These are phyloP conservation scores for Saccharomyces hybrid DNA, from an alignment of 1,139 yeast genomes.

Conservation along the genomic window DNA sequence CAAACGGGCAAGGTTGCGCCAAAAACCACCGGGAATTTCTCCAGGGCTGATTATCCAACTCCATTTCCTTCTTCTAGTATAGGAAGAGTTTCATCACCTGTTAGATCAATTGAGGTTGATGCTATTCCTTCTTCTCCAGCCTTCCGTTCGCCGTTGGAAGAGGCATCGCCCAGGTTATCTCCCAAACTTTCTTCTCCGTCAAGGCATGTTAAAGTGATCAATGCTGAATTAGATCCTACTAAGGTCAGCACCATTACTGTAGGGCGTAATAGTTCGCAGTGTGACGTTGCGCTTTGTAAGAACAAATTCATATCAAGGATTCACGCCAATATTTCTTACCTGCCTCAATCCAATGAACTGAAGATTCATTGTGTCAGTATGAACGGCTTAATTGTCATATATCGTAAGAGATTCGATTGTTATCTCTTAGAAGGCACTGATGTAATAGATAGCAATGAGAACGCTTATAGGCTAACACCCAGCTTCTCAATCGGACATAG, in stretches of 20 bases:
- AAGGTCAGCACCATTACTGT: slow-evolving; percentile 15
- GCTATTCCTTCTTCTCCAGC: slow-evolving; percentile 14
- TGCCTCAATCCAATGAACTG: slow-evolving; percentile 23
- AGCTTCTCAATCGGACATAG: neutral
- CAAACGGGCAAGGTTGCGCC: neutral
- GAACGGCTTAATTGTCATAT: slow-evolving; percentile 31
- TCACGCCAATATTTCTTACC: slow-evolving; percentile 29
- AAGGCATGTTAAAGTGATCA: slow-evolving; percentile 2
- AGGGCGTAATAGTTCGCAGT: slow-evolving; percentile 26
- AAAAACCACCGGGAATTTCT: neutral
- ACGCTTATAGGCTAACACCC: neutral
- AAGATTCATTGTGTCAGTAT: slow-evolving; percentile 33
- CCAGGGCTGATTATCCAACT: slow-evolving; percentile 34
- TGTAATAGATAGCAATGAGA: slow-evolving; percentile 6
- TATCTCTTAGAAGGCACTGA: slow-evolving; percentile 9
- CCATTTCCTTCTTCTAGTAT: slow-evolving; percentile 50
- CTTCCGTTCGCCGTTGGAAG: neutral
- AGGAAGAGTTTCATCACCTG: slow-evolving; percentile 40
- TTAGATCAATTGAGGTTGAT: slow-evolving; percentile 1
- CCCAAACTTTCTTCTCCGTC: neutral
- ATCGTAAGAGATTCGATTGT: slow-evolving; percentile 25
- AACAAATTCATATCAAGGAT: slow-evolving; percentile 28
- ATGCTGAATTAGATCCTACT: slow-evolving; percentile 18
- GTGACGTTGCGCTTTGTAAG: slow-evolving; percentile 29
- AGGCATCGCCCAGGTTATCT: neutral